Conservation (phyloP, 345 rosid species). For the Tarenaya hassleriana region DNA sequence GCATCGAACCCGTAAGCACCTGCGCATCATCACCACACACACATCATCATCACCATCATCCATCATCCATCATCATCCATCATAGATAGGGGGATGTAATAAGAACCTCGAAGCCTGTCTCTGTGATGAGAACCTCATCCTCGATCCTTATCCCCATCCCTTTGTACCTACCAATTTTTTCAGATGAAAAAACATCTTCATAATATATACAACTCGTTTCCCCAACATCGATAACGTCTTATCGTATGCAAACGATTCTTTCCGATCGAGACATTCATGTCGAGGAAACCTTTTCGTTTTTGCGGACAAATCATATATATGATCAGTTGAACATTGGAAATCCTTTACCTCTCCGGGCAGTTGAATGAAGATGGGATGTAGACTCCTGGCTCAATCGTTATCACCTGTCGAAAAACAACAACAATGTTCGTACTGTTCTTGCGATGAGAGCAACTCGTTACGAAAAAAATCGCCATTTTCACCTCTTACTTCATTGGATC, state of each 20-base stretch:
- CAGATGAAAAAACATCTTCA: conserved; percentile 1
- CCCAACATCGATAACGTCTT: no score
- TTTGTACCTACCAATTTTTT: conserved; percentile 44
- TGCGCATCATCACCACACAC: conserved; percentile 21
- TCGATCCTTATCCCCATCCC: conserved; percentile 93
- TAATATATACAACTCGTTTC: no score
- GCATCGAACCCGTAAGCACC: conserved; percentile 96
- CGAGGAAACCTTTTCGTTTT: no score
- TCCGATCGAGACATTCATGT: no score
- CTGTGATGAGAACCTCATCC: conserved; percentile 93
- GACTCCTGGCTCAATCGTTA: conserved; percentile 95
- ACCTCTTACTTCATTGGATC: no score
- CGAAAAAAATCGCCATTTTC: no score
- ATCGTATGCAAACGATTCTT: no score
- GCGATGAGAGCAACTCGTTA: no score
- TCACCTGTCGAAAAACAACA: conserved; percentile 63
- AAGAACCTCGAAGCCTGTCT: conserved; percentile 73
- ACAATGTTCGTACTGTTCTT: no score
- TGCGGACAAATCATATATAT: no score
- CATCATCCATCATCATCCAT: neutral
- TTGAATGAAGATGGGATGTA: conserved; percentile 59
- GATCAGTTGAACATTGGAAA: no score
- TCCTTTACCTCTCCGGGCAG: conserved; percentile 73
- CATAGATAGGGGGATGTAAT: neutral
- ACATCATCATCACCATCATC: neutral